Evolutionary conservation across 2,329 filamentous ascomycete genomes (phyloP), one percentile per base, ranked within the genome.

Genomic region (Calonectria montana): DNA sequence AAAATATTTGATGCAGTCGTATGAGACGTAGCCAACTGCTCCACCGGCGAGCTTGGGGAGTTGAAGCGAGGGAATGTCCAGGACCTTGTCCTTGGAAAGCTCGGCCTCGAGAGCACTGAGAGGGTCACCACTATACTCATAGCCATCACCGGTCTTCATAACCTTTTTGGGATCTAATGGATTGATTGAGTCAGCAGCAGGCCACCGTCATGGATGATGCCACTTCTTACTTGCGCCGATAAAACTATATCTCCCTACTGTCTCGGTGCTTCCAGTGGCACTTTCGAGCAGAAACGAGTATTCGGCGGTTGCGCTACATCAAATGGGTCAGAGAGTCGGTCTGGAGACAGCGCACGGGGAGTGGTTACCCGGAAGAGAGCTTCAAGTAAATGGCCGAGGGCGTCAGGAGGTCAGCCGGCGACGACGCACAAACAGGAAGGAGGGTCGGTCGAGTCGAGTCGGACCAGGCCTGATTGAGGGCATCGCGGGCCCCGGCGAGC

Each of bases 1-100:
- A 78, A 99, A 99, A 85, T 98, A 98, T 81, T 93, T 92, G 79
- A 99, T 94, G 83, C 97, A 99, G 82, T 99, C 97, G 81, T 99
- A 99, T 65, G 96, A 96, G 7, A 98, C 95, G 83, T 98, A 99
- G 71, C 97, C 97, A 79, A 99, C 95, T 15, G 96, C 97, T 62
- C 97, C 97, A 47, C 96, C 97, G 0, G 94, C 94, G 85, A 99
- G 87, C 29, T 94, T 94, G 64, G 97, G 97, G 43, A 99, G 88
- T 78, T 90, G 90, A 79, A 98, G 86, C 1, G 92, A 94, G 0
- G 97, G 96, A 4, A 99, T 91, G 47, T 94, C 90, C 39, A 95
- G 94, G 74, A 98, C 94, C 29, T 94, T 90, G 82, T 92, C 93
- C 80, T 94, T 88, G 21, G 91, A 89, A 53, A 99, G 89, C 84